These are phyloP conservation scores for Aspergillus glaucus DNA, from an alignment of 2,329 filamentous ascomycete genomes.

Conservation along the genomic window DNA sequence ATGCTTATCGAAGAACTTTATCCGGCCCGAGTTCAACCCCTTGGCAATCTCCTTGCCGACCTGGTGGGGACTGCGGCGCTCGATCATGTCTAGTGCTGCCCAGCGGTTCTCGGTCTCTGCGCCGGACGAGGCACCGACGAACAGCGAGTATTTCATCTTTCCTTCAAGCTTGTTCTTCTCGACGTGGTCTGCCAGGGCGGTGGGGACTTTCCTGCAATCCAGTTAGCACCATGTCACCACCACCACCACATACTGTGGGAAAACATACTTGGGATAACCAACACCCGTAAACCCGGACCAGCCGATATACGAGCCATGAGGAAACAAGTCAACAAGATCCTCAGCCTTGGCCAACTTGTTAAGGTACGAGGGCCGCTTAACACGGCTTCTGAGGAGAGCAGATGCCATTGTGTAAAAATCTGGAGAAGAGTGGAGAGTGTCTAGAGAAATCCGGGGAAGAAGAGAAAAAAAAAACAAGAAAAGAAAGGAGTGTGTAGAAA, in stretches of 20 bases:
- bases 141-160: conserved; percentile 77
- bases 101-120: conserved; percentile 88
- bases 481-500: not conserved
- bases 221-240: not conserved
- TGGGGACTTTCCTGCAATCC: conserved; percentile 64
- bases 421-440: conserved; percentile 5
- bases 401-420: conserved; percentile 51
- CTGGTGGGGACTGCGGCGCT: conserved; percentile 76
- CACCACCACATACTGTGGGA: conserved; percentile 1
- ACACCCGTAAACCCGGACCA: conserved; percentile 91
- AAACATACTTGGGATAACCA: conserved; percentile 74
- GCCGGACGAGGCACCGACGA: conserved; percentile 83
- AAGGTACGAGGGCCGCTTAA: conserved; percentile 69
- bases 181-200: conserved; percentile 78
- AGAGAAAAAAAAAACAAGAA: conserved; percentile 2
- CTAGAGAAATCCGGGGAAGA: conserved; percentile 4
- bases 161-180: conserved; percentile 81
- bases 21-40: conserved; percentile 81
- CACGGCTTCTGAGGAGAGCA: conserved; percentile 67
- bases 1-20: conserved; percentile 93
- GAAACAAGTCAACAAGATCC: conserved; percentile 74
- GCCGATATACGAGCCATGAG: conserved; percentile 77
- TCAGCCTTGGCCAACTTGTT: conserved; percentile 73
- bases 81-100: conserved; percentile 86
- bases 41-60: conserved; percentile 86